A percentile compares a stretch with the other conserved stretches of the same genome.
phyloP scores from a whole-genome alignment of 164 flowering plant species.

The Akebia trifoliata region DNA sequence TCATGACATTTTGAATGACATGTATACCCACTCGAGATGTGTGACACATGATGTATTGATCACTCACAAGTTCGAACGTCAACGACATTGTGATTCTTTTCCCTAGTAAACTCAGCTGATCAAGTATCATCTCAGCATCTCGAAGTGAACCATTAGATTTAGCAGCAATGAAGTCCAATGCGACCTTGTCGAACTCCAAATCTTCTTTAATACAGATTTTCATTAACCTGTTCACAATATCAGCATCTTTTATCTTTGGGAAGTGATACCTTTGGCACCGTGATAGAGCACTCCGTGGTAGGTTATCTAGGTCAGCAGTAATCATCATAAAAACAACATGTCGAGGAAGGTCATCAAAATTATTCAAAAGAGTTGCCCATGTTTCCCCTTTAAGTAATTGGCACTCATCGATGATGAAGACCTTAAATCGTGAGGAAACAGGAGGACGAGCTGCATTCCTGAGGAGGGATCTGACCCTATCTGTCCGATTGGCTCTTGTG shows the following conservation, averaged over 20 bases:
- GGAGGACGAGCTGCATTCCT: conserved; percentile 56
- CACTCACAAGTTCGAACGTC: conserved; percentile 79
- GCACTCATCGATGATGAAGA: conserved; percentile 78
- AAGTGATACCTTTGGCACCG: conserved; percentile 72
- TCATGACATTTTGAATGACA: background rate
- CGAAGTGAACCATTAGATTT: conserved; percentile 83
- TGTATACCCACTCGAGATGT: background rate
- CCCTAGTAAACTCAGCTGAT: conserved; percentile 88
- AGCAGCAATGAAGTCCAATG: conserved; percentile 71
- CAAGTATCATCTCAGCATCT: conserved; percentile 94
- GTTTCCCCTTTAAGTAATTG: conserved; percentile 59
- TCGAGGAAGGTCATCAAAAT: conserved; percentile 51
- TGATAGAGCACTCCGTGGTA: conserved; percentile 63
- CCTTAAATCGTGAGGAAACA: conserved; percentile 61
- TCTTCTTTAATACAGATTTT: conserved; percentile 64
- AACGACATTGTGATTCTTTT: conserved; percentile 61
- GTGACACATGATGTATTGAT: background rate
- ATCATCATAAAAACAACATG: conserved; percentile 72
- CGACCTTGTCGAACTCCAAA: conserved; percentile 56
- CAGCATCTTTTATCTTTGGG: conserved; percentile 68
- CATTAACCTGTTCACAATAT: conserved; percentile 43
- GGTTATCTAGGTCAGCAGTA: conserved; percentile 64
- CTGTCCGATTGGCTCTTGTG: conserved; percentile 42
- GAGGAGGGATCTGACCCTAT: conserved; percentile 44
- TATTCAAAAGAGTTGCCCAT: conserved; percentile 62